These are phyloP conservation scores for Madurella fahalii DNA, from an alignment of 2,329 filamentous ascomycete species.

Conservation along the genomic window DNA sequence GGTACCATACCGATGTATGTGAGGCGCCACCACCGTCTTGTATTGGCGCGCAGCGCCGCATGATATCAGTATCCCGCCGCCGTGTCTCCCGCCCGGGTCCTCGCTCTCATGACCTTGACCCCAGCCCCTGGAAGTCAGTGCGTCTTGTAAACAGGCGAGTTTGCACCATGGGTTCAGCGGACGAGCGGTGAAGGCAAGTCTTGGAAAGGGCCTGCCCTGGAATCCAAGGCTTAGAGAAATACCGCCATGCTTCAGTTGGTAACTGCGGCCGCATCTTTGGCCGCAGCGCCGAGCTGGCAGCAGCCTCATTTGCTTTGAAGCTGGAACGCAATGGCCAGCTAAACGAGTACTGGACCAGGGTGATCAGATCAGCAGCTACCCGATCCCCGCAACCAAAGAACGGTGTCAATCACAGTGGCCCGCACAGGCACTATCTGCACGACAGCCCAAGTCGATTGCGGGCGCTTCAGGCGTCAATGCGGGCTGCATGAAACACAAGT, in stretches of 20 bases:
- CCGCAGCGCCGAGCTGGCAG: constrained; percentile 21
- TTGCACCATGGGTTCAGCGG: background rate
- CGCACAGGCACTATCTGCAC: constrained; percentile 16
- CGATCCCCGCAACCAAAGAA: background rate
- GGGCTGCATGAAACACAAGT: constrained; percentile 7
- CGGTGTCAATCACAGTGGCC: too few relatives aligned
- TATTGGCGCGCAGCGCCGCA: too few relatives aligned
- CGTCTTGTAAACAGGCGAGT: too few relatives aligned
- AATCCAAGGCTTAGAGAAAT: too few relatives aligned
- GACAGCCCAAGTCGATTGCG: constrained; percentile 8
- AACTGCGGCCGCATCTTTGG: constrained; percentile 23
- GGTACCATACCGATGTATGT: too few relatives aligned
- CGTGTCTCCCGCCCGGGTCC: too few relatives aligned
- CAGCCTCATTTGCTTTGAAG: constrained; percentile 11
- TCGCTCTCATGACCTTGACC: too few relatives aligned
- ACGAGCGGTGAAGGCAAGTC: background rate
- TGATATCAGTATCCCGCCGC: too few relatives aligned
- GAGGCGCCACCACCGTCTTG: too few relatives aligned
- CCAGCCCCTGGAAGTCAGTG: too few relatives aligned
- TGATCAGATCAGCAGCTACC: constrained; percentile 2
- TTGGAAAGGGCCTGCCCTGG: too few relatives aligned
- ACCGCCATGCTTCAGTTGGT: constrained; percentile 4
- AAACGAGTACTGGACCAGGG: background rate
- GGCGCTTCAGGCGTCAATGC: constrained; percentile 19
- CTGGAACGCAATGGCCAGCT: background rate